Evolutionary conservation across 495 filamentous ascomycete genomes (phyloP).

Genomic region (Daldinia loculata): DNA sequence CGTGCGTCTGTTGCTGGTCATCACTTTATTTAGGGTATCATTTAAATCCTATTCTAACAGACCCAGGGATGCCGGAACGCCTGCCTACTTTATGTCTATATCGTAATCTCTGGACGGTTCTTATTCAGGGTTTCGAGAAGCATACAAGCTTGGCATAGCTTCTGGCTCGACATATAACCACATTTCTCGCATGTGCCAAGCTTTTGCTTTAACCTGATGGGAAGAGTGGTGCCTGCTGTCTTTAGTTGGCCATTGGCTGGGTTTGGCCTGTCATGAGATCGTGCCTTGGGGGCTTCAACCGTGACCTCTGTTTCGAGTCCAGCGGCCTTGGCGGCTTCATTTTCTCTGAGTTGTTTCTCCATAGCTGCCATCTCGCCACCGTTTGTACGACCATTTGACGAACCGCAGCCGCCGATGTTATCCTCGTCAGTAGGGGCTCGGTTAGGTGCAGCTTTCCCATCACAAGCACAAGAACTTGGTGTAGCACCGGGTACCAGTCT

Average conservation of each 20-base stretch:
- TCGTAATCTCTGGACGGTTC: constrained; percentile 75
- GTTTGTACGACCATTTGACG: constrained; percentile 70
- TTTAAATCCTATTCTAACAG: constrained; percentile 29
- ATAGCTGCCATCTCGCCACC: constrained; percentile 93
- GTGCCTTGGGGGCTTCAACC: constrained; percentile 43
- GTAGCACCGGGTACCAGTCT: constrained; percentile 74
- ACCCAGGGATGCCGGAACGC: constrained; percentile 23
- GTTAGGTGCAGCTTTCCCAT: constrained; percentile 38
- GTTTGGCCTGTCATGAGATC: constrained; percentile 29
- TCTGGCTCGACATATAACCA: constrained; percentile 94
- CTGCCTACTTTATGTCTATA: constrained; percentile 29
- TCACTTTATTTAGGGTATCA: constrained; percentile 39
- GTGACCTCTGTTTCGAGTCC: constrained; percentile 77
- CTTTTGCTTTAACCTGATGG: constrained; percentile 63
- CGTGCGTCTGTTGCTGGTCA: background rate
- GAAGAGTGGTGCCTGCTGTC: constrained; percentile 37
- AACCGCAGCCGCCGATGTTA: constrained; percentile 76
- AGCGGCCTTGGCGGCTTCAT: constrained; percentile 65
- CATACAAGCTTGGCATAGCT: constrained; percentile 93
- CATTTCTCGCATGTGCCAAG: constrained; percentile 86
- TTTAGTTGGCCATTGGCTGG: constrained; percentile 30
- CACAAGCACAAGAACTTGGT: constrained; percentile 49
- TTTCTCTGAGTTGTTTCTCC: constrained; percentile 78
- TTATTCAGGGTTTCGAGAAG: constrained; percentile 92
- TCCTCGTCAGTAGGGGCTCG: constrained; percentile 63